A percentile compares a stretch with the other conserved stretches of the same genome.
These are phyloP conservation scores for Syzygium malaccense DNA, from an alignment of 441 rosid species.

Conservation along the genomic window DNA sequence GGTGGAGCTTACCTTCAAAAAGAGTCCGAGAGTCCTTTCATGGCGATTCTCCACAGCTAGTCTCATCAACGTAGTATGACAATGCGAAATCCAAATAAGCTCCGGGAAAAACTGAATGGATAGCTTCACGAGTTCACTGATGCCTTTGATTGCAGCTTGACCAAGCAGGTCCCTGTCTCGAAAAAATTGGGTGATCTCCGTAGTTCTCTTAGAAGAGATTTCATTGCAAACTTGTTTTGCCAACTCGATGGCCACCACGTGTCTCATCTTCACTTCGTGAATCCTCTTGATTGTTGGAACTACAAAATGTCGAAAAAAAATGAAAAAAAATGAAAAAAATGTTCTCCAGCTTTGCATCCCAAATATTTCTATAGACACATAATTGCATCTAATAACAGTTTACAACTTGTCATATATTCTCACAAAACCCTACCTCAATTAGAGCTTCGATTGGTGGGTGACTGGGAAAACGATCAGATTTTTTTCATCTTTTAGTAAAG, in stretches of 20 bases:
- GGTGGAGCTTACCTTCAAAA: background rate
- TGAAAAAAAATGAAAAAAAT: no score
- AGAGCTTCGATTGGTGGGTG: no score
- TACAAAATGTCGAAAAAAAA: background rate
- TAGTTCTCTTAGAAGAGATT: background rate
- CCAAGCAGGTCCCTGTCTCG: background rate
- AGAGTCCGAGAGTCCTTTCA: background rate
- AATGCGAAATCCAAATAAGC: background rate
- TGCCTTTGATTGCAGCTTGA: background rate
- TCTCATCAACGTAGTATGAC: accelerated
- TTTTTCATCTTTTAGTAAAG: no score
- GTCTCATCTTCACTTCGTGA: background rate
- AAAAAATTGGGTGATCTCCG: background rate
- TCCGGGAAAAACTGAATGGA: background rate
- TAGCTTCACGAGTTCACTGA: background rate
- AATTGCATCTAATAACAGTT: no score
- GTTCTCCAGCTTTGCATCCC: no score
- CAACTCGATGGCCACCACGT: background rate
- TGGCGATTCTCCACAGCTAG: background rate
- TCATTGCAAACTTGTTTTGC: background rate
- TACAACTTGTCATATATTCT: no score
- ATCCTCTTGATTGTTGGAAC: background rate
- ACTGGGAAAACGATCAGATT: no score
- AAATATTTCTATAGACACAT: no score
- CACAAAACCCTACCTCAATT: no score